Evolutionary conservation across 495 filamentous ascomycete species (phyloP), one percentile per base, ranked within the genome.

Genomic region (Parachaetomium inaequale): DNA sequence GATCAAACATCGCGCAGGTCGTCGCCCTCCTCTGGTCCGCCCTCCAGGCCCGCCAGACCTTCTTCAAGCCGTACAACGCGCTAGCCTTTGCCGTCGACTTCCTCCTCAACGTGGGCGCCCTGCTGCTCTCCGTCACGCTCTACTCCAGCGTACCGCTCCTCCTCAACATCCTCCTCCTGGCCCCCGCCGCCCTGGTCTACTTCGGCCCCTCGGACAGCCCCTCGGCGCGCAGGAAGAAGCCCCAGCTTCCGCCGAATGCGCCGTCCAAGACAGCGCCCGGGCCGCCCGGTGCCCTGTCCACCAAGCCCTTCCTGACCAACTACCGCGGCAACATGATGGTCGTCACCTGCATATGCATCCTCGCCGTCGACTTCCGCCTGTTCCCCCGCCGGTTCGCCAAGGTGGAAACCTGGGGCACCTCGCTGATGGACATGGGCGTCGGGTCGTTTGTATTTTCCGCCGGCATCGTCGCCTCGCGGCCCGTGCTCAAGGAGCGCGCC

Each of bases 351-450:
- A 73, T 92, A 28, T 90, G 91, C 52, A 98, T 99, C 64, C 83
- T 99, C n/a, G 94, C 95, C 11, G 94, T 99, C 23, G 94, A 99
- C 75, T 99, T 99, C 69, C 84, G 79, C 21, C 76, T 95, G 54
- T 99, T 99, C 64, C 94, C 94, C 2, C 85, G 94, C 2, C 88
- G 94, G 6, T 97, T 97, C 69, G 94, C 92, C 21, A 99, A 99
- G 77, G 94, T 92, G 0, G 94, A 99, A 76, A 97, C 88, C 40
- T 99, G 94, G 92, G 94, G 94, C 23, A 97, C 94, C 23, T 97
- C 93, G 3, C 72, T 99, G 63, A 99, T 99, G 94, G 94, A 99
- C 74, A 81, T 98, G 67, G 94, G 94, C 11, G 94, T 99, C 49
- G 94, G 94, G 6, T 96, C 93, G 2, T 99, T 99, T 69, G 94